These are phyloP conservation scores for Monosporozyma unispora DNA, from an alignment of 805 yeast genomes.

Conservation along the genomic window DNA sequence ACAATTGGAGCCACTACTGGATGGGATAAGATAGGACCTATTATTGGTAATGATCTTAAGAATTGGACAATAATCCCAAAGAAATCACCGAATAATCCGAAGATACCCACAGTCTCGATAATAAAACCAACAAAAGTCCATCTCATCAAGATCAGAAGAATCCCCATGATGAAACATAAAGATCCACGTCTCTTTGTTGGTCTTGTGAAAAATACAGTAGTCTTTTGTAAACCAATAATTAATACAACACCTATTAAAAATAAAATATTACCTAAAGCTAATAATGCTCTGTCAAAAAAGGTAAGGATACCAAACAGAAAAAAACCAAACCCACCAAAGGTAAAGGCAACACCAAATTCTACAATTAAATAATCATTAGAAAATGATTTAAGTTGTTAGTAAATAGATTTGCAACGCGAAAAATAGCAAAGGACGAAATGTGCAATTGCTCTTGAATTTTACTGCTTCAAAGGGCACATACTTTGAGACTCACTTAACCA, in stretches of 20 bases:
- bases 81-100: slow-evolving; percentile 88
- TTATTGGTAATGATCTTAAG: slow-evolving; percentile 74
- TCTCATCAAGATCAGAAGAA: slow-evolving; percentile 62
- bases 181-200: slow-evolving; percentile 85
- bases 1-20: slow-evolving; percentile 74
- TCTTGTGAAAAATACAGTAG: slow-evolving; percentile 73
- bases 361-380: background rate
- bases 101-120: slow-evolving; percentile 79
- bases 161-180: slow-evolving; percentile 66
- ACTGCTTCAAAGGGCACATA: slow-evolving; percentile 29
- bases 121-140: slow-evolving; percentile 79
- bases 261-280: slow-evolving; percentile 80
- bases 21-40: slow-evolving; percentile 76
- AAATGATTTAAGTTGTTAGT: background rate
- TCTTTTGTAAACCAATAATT: slow-evolving; percentile 81
- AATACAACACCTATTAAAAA: slow-evolving; percentile 75
- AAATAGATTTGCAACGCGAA: background rate
- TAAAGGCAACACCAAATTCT: slow-evolving; percentile 90
- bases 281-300: slow-evolving; percentile 77
- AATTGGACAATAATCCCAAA: slow-evolving; percentile 83
- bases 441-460: background rate
- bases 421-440: background rate
- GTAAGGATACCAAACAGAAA: slow-evolving; percentile 76
- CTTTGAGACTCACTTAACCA: slow-evolving; percentile 75
- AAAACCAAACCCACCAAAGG: slow-evolving; percentile 71